Conservation (phyloP, 2,329 filamentous ascomycete genomes). For the Fusarium beomiforme region DNA sequence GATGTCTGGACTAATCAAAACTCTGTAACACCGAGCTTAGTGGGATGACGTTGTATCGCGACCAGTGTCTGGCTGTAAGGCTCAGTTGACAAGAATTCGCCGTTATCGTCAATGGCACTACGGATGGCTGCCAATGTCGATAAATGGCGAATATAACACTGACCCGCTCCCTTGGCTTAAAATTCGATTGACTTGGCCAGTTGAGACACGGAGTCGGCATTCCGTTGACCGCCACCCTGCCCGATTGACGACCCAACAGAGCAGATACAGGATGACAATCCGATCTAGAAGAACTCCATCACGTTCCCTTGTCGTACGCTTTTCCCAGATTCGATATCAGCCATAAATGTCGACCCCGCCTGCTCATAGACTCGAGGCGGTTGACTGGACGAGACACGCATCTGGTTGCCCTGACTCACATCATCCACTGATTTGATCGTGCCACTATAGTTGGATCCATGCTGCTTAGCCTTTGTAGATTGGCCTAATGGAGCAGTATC, state of each 20-base stretch:
- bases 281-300: neutral
- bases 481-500: accelerated
- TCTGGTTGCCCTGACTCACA: neutral
- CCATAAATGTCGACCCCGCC: neutral
- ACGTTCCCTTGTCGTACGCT: neutral
- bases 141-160: too few species aligned
- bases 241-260: too few species aligned
- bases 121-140: too few species aligned
- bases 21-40: too few species aligned
- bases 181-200: accelerated
- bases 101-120: too few species aligned
- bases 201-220: neutral
- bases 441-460: neutral
- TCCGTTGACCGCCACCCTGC: neutral
- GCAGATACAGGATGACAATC: too few species aligned
- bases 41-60: too few species aligned
- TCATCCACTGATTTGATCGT: neutral
- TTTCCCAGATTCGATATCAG: neutral
- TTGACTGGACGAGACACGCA: neutral
- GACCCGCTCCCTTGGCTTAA: too few species aligned
- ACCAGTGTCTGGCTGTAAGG: too few species aligned
- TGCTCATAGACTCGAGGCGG: neutral
- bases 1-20: too few species aligned
- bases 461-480: neutral
- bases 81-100: too few species aligned